These are phyloP conservation scores for Theobroma cacao DNA, from an alignment of 345 rosid genomes.

Conservation along the genomic window DNA sequence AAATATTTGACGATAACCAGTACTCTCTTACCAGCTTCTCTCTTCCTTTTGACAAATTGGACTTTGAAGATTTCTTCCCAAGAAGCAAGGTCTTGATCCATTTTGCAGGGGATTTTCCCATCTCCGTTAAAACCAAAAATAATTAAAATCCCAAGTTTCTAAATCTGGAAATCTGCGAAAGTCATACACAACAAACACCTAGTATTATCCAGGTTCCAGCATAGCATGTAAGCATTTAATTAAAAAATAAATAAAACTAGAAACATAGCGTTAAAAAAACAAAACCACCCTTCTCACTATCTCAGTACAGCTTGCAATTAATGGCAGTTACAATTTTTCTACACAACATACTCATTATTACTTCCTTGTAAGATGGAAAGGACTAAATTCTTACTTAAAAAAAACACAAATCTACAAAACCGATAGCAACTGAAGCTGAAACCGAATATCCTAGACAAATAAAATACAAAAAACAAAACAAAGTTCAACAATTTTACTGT, in stretches of 20 bases:
- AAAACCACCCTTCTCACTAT: background rate
- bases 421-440: background rate
- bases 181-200: background rate
- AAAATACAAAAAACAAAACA: background rate
- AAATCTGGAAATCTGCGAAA: slow-evolving; percentile 20
- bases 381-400: background rate
- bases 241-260: background rate
- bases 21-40: slow-evolving; percentile 42
- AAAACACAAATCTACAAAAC: background rate
- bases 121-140: slow-evolving; percentile 18
- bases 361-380: background rate
- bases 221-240: background rate
- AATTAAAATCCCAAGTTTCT: slow-evolving; percentile 8
- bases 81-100: slow-evolving; percentile 69
- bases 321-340: slow-evolving; percentile 1
- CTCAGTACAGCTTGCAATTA: background rate
- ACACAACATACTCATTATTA: background rate
- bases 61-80: slow-evolving; percentile 68
- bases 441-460: background rate
- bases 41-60: slow-evolving; percentile 49
- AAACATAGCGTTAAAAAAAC: background rate
- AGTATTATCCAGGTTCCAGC: background rate
- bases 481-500: background rate
- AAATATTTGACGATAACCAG: background rate
- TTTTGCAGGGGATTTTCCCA: slow-evolving; percentile 82